Evolutionary conservation across 352 stramenopile genomes (phyloP).

Genomic region (Globisporangium irregulare): DNA sequence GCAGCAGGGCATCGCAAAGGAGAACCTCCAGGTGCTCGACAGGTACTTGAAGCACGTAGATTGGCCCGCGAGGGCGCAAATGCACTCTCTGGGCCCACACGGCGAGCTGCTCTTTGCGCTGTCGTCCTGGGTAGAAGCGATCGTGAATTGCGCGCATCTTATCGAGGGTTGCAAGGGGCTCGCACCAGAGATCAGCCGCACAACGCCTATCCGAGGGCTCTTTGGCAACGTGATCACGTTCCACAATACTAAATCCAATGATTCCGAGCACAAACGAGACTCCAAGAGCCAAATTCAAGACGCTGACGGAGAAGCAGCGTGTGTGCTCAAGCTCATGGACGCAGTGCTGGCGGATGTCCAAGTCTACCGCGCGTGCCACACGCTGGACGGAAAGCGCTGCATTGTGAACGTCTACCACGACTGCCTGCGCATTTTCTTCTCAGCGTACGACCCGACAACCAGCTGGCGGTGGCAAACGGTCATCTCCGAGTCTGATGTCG

Average conservation of each 20-base stretch:
- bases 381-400: constrained; percentile 41
- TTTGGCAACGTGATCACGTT: constrained; percentile 69
- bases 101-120: constrained; percentile 46
- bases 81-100: constrained; percentile 24
- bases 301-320: constrained; percentile 19
- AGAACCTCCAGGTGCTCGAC: constrained; percentile 58
- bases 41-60: constrained; percentile 47
- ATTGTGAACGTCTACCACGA: constrained; percentile 74
- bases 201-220: constrained; percentile 44
- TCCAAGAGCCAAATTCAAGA: constrained; percentile 13
- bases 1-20: constrained; percentile 33
- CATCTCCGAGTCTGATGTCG: constrained; percentile 54
- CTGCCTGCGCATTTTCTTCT: constrained; percentile 64
- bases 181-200: constrained; percentile 48
- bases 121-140: constrained; percentile 49
- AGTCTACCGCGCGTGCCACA: constrained; percentile 55
- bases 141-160: constrained; percentile 36
- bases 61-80: constrained; percentile 41
- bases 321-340: constrained; percentile 52
- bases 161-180: constrained; percentile 43
- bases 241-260: constrained; percentile 23
- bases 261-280: background rate
- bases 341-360: constrained; percentile 57
- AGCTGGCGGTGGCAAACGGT: constrained; percentile 50
- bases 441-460: constrained; percentile 54